Evolutionary conservation across 257 asterid species (phyloP).

Genomic region (Solanum arcanum): DNA sequence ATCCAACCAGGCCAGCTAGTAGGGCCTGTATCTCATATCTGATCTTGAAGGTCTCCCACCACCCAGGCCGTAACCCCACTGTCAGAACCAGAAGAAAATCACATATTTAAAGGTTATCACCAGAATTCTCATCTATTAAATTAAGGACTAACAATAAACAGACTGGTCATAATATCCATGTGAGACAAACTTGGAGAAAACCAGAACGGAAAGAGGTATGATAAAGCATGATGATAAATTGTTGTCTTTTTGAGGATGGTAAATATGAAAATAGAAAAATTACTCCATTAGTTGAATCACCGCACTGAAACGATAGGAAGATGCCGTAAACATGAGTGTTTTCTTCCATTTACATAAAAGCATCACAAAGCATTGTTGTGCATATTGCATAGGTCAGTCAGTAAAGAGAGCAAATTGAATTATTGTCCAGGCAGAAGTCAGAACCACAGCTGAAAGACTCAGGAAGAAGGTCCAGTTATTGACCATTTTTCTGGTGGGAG

Average conservation of each 20-base stretch:
- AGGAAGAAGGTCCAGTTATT: background rate
- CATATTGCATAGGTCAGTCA: background rate
- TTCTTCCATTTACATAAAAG: background rate
- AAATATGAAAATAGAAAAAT: background rate
- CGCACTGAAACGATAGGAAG: background rate
- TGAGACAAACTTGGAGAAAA: background rate
- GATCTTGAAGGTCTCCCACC: conserved; percentile 70
- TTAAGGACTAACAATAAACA: background rate
- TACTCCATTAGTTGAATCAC: background rate
- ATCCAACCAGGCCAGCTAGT: conserved; percentile 32
- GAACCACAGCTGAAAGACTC: background rate
- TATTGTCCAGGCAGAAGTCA: background rate
- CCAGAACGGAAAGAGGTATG: background rate
- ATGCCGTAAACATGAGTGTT: background rate
- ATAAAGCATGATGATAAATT: background rate
- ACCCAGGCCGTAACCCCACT: conserved; percentile 84
- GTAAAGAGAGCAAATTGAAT: background rate
- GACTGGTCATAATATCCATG: background rate
- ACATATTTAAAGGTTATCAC: background rate
- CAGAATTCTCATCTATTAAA: background rate
- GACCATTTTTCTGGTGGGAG: background rate
- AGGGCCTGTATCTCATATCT: conserved; percentile 83
- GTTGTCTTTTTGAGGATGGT: background rate
- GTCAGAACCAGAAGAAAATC: conserved; percentile 5
- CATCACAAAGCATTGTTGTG: background rate